Evolutionary conservation across 2,329 filamentous ascomycete genomes (phyloP).

Genomic region (Didymella lethalis): DNA sequence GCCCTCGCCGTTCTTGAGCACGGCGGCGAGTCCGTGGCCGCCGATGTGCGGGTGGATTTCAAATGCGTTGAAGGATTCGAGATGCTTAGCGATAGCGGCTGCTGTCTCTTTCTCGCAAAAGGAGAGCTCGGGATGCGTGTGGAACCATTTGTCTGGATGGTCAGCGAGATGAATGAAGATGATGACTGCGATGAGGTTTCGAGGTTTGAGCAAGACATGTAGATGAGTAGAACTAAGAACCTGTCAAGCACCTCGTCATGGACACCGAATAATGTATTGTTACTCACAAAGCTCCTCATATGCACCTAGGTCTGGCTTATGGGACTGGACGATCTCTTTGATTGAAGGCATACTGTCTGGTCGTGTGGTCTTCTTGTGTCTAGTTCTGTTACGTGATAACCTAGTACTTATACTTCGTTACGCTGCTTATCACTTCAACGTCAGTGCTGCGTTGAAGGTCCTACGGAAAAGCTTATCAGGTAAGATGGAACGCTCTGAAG

Average conservation of each 20-base stretch:
- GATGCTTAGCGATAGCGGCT: slow-evolving; percentile 38
- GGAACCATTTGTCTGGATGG: slow-evolving; percentile 44
- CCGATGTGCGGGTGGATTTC: slow-evolving; percentile 63
- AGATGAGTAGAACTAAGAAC: not conserved
- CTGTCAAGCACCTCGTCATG: not conserved
- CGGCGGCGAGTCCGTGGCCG: slow-evolving; percentile 65
- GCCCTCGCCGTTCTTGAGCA: slow-evolving; percentile 64
- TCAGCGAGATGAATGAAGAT: not conserved
- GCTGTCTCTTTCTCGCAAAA: slow-evolving; percentile 48
- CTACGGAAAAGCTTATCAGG: slow-evolving; percentile 23
- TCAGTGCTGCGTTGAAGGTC: not conserved
- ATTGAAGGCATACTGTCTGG: slow-evolving; percentile 39
- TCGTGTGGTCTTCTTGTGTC: not conserved
- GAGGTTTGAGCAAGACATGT: too few species aligned
- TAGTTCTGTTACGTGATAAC: not conserved
- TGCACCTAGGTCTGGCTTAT: slow-evolving; percentile 36
- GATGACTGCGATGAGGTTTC: too few species aligned
- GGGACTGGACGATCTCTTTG: slow-evolving; percentile 34
- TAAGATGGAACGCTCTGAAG: not conserved
- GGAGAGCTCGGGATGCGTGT: slow-evolving; percentile 48
- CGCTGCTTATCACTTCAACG: not conserved
- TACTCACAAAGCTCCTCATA: slow-evolving; percentile 49
- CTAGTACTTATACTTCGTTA: not conserved
- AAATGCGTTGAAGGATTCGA: slow-evolving; percentile 46
- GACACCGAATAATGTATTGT: slow-evolving; percentile 8